Evolutionary conservation across 768 basidiomycete species (phyloP), one percentile per base, ranked within the genome.

Genomic region (Collybiopsis confluens): DNA sequence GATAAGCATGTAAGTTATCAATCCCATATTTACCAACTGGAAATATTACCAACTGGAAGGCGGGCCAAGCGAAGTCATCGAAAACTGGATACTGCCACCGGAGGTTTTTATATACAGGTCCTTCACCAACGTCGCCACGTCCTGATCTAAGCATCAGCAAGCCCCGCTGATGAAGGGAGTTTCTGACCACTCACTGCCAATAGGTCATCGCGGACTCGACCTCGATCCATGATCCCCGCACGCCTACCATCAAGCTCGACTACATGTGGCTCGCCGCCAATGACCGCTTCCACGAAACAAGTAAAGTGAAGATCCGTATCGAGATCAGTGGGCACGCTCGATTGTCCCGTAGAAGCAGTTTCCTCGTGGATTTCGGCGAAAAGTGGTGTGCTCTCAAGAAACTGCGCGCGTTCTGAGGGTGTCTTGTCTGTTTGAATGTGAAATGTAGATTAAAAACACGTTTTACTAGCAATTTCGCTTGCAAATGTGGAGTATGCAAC

Each of bases 201-300:
- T 41, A 92, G 69, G 63, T 88, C 73, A 1, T 56, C 68, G 58
- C 81, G 82, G 38, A 52, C 26, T 54, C 74, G 72, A 0, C 90
- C 90, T 59, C 85, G 78, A 64, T 97, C 93, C 59, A 97, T 74
- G 1, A 94, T 92, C 2, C 90, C 90, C 8, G 65, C 69, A 41
- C 94, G 71, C 40, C 82, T 70, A 1, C 94, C 94, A 68, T 97
- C 93, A 44, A 98, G 72, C 67, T 97, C 95, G 42, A 96, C 71
- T 6, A 97, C 35, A 33, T 45, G 52, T 26, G 52, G 30, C 28
- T 16, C 43, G 35, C 52, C 52, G 15, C 45, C 33, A 1, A 53
- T n/a, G 10, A 21, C 41, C 0, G 88, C 89, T 54, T 78, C 76
- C 30, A 97, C 81, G 61, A 97, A 98, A 61, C 86, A 85, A 1